Base-by-base conservation (phyloP, 768 basidiomycete species). In the Suillus subalutaceus region DNA sequence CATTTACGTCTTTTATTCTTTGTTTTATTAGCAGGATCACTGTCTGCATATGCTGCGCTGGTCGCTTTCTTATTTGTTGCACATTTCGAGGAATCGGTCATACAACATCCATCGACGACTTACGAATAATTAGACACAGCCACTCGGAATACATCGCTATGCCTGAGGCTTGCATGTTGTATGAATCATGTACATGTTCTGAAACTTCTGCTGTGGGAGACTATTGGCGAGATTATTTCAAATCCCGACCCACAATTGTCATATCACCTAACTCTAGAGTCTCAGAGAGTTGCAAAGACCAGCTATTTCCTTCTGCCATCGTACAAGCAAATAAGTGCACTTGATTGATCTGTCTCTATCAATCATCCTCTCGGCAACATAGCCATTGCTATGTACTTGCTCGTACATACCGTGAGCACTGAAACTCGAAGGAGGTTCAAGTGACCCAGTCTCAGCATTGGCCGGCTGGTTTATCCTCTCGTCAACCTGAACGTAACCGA, bases 21-120 rank as follows among this genome's bases (percentile, higher is more conserved):
- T 18, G 30, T 16, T 53, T 52, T 35, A 30, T 20, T 30, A 26
- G 26, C 26, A 52, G 52, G 52, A 30, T 16, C 16, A 26, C 15
- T 48, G 65, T 40, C 15, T 6, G 58, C 15, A 61, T 12, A 26
- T 58, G n/a, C 13, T 50, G 50, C 63, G 63, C 65, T 60, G 66
- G 63, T 59, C 52, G 44, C 18, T 26, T 58, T 44, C 26, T 67
- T 16, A 7, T 7, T 52, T 26, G 57, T 62, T 70, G 63, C 48
- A 63, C 68, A 63, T 30, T 57, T 63, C 10, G 68, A 63, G 41
- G 41, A 35, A 57, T 41, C 23, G 7, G 37, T n/a, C 23, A 40
- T 9, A 9, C 8, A 8, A 16, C n/a, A 23, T 16, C 13, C 16
- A 53, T 38, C 12, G 13, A 23, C n/a, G 38, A 58, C 30, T 32